A percentile compares a stretch with the other conserved stretches of the same genome.
Evolutionary conservation across 169 alveolate species (phyloP).

Genomic region (Cryptosporidium muris): DNA sequence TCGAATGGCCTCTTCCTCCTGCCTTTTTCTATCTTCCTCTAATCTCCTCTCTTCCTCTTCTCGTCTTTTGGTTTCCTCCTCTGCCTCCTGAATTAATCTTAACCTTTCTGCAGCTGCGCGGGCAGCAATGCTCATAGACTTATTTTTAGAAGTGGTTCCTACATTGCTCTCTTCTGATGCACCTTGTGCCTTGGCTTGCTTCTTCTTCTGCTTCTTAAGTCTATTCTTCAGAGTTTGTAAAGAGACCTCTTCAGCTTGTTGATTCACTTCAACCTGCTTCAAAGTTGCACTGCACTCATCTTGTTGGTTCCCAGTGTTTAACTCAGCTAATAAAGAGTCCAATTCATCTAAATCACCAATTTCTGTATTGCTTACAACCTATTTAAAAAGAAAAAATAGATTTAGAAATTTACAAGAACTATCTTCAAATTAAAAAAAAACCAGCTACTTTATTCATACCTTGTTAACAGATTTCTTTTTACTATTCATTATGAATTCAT

Average conservation of each 20-base stretch:
- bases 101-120: constrained; percentile 84
- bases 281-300: neutral
- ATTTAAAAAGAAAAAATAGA: neutral
- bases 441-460: constrained; percentile 20
- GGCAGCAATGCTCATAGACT: constrained; percentile 73
- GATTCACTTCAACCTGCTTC: neutral
- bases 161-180: neutral
- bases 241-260: constrained; percentile 49
- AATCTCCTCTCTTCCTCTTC: constrained; percentile 79
- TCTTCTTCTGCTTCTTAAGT: constrained; percentile 57
- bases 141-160: neutral
- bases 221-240: constrained; percentile 62
- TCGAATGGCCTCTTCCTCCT: constrained; percentile 81
- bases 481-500: constrained; percentile 14
- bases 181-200: constrained; percentile 56
- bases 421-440: neutral
- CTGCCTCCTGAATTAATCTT: constrained; percentile 76
- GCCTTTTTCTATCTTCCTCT: constrained; percentile 81
- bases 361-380: too few relatives aligned
- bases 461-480: constrained; percentile 55
- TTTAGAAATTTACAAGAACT: neutral
- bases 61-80: constrained; percentile 72
- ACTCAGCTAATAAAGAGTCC: constrained; percentile 66
- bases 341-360: constrained; percentile 28
- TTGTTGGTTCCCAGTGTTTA: constrained; percentile 5